phyloP scores from a whole-genome alignment of 768 basidiomycete species.

The Strobilomyces confusus region DNA sequence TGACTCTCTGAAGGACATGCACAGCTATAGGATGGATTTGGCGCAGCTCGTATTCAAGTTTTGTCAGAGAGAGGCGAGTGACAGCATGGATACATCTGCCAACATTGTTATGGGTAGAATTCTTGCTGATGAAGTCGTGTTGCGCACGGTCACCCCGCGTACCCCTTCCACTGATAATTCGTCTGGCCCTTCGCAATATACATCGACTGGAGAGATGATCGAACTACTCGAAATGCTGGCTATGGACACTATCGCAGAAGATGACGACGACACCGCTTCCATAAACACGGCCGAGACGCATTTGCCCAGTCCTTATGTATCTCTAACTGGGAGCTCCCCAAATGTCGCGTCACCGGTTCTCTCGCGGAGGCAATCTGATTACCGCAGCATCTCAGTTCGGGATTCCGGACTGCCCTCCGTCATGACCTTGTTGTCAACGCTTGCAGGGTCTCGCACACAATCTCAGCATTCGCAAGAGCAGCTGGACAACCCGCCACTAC shows the following conservation, averaged over 20 bases:
- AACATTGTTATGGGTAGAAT: slow-evolving; percentile 49
- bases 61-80: slow-evolving; percentile 36
- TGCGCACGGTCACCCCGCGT: slow-evolving; percentile 44
- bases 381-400: slow-evolving; percentile 37
- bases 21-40: slow-evolving; percentile 51
- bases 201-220: slow-evolving; percentile 29
- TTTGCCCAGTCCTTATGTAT: slow-evolving; percentile 31
- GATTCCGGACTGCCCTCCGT: slow-evolving; percentile 53
- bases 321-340: slow-evolving; percentile 31
- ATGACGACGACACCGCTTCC: slow-evolving; percentile 42
- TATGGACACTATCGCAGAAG: slow-evolving; percentile 31
- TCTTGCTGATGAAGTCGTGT: slow-evolving; percentile 65
- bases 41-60: slow-evolving; percentile 55
- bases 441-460: slow-evolving; percentile 62
- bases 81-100: slow-evolving; percentile 23
- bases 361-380: slow-evolving; percentile 59
- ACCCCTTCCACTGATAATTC: slow-evolving; percentile 9
- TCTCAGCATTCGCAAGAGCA: slow-evolving; percentile 43
- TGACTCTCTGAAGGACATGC: slow-evolving; percentile 66
- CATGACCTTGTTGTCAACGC: slow-evolving; percentile 60
- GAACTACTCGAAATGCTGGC: slow-evolving; percentile 42
- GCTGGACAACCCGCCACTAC: slow-evolving; percentile 33
- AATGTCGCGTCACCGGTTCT: slow-evolving; percentile 47
- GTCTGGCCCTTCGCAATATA: slow-evolving; percentile 15
- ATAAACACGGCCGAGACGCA: slow-evolving; percentile 38